These are phyloP conservation scores for Porcisia hertigi DNA, from an alignment of 208 protist species.

Conservation along the genomic window DNA sequence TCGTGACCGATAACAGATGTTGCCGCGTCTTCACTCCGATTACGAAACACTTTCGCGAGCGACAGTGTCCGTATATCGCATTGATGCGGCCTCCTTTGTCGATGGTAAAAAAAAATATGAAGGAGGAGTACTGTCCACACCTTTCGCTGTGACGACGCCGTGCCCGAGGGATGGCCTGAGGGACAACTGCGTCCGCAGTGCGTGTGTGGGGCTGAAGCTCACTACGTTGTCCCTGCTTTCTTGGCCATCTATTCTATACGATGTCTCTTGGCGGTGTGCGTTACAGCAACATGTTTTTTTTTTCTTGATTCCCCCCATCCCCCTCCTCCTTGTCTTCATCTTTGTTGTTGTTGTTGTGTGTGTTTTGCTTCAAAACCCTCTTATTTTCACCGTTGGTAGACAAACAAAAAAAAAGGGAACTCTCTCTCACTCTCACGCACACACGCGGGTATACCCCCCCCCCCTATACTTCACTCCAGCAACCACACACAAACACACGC, in stretches of 20 bases:
- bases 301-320: conserved; percentile 1
- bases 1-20: not conserved
- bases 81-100: not conserved
- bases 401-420: too few relatives aligned
- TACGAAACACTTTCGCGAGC: not conserved
- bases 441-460: too few relatives aligned
- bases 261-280: not conserved
- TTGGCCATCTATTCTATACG: not conserved
- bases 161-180: not conserved
- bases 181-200: not conserved
- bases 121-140: not conserved
- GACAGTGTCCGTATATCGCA: not conserved
- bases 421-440: too few relatives aligned
- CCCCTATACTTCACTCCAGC: not conserved
- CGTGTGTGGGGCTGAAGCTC: not conserved
- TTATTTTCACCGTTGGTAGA: too few relatives aligned
- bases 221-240: not conserved
- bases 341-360: conserved; percentile 10
- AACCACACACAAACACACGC: not conserved
- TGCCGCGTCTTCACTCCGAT: not conserved
- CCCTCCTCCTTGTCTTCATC: not conserved
- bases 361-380: too few relatives aligned
- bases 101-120: not conserved
- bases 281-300: not conserved
- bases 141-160: not conserved